phyloP scores from a whole-genome alignment of 2,329 filamentous ascomycete species.

The Botrytis hyacinthi region DNA sequence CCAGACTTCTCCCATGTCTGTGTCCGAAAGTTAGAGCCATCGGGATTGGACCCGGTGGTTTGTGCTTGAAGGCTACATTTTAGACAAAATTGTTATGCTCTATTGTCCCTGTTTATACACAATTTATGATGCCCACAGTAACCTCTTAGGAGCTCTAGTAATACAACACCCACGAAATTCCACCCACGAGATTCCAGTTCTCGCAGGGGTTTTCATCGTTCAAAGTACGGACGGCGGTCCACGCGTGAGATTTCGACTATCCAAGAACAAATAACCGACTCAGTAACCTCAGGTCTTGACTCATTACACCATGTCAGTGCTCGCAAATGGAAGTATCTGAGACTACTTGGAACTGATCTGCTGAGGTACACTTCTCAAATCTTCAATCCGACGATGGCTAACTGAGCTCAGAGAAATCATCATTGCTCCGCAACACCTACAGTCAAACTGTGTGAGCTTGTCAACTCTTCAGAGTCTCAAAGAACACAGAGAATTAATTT shows the following conservation, averaged over 20 bases:
- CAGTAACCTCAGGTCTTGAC: neutral
- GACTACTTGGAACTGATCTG: neutral
- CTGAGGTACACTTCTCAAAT: neutral
- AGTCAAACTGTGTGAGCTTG: neutral
- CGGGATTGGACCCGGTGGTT: conserved; percentile 2
- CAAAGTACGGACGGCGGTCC: neutral
- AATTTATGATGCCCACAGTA: neutral
- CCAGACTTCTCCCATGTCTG: neutral
- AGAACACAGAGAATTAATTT: neutral
- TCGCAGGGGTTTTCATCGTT: neutral
- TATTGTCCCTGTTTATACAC: neutral
- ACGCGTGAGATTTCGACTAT: neutral
- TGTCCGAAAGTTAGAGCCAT: neutral
- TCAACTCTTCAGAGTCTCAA: neutral
- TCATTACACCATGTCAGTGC: neutral
- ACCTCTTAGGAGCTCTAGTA: neutral
- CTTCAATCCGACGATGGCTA: neutral
- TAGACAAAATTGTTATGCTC: neutral
- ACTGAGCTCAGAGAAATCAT: conserved; percentile 12
- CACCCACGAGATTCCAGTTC: neutral
- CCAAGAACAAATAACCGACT: neutral
- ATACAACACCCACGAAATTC: neutral
- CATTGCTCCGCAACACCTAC: neutral
- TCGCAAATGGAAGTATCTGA: neutral
- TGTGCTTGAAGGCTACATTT: neutral